phyloP scores from a whole-genome alignment of 305 asterid species.

The Caryopteris hybrid region DNA sequence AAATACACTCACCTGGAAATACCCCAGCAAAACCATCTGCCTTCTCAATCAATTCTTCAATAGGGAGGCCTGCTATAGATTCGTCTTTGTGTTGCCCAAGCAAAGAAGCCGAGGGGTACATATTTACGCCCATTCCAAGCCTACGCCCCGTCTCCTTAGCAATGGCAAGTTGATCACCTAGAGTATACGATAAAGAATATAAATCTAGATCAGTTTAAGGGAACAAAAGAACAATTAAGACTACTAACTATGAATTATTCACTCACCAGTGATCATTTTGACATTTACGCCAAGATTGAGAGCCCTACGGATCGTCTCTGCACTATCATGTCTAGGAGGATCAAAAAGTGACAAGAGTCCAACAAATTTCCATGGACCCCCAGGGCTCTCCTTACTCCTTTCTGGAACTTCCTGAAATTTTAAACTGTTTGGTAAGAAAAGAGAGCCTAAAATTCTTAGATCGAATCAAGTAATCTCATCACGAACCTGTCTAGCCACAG shows the following conservation, averaged over 20 bases:
- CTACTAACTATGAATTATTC: background rate
- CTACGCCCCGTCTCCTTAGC: conserved; percentile 63
- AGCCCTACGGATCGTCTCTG: conserved; percentile 51
- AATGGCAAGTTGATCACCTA: conserved; percentile 57
- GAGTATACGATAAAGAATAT: background rate
- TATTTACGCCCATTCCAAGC: conserved; percentile 59
- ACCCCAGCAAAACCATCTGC: conserved; percentile 69
- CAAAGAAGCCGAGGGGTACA: conserved; percentile 56
- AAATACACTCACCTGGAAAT: conserved; percentile 34
- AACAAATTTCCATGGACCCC: conserved; percentile 53
- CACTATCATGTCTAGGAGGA: conserved; percentile 69
- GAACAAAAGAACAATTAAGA: too few species aligned
- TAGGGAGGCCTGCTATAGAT: conserved; percentile 40
- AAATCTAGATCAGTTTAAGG: background rate
- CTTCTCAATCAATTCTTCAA: conserved; percentile 50
- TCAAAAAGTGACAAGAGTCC: conserved; percentile 59
- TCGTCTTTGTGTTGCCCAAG: conserved; percentile 49
- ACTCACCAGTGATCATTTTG: conserved; percentile 57
- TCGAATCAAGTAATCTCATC: too few species aligned
- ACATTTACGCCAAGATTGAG: conserved; percentile 59
- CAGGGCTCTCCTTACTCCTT: conserved; percentile 44
- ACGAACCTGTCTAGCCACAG: conserved; percentile 49
- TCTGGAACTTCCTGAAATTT: conserved; percentile 54
- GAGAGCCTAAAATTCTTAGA: too few species aligned
- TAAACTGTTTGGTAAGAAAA: background rate